Evolutionary conservation across 106 monocot species (phyloP).

Genomic region (Allium fistulosum): DNA sequence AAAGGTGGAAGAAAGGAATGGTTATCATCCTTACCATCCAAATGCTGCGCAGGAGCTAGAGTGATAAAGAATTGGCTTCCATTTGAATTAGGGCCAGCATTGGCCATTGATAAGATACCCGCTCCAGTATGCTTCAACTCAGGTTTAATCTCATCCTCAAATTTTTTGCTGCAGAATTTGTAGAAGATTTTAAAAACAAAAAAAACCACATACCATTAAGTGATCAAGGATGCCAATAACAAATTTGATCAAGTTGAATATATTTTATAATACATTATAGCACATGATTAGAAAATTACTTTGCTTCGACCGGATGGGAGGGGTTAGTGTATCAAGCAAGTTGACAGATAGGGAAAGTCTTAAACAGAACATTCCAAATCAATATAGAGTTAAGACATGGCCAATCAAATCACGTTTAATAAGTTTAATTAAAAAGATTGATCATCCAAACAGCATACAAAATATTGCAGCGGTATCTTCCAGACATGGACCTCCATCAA

Average conservation of each 20-base stretch:
- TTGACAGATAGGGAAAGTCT: too few species aligned
- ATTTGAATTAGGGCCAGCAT: slow-evolving; percentile 97
- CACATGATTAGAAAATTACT: too few species aligned
- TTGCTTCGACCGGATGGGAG: too few species aligned
- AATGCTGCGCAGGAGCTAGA: slow-evolving; percentile 77
- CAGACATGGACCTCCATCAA: too few species aligned
- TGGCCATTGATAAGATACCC: slow-evolving; percentile 95
- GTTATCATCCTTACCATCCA: slow-evolving; percentile 53
- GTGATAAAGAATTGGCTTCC: slow-evolving; percentile 99
- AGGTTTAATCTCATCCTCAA: slow-evolving; percentile 96
- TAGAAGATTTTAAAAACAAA: neutral
- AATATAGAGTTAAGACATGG: too few species aligned
- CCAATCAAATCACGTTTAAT: too few species aligned
- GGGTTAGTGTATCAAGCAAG: too few species aligned
- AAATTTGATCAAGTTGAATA: neutral
- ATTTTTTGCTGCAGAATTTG: slow-evolving; percentile 47
- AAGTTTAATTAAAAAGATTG: too few species aligned
- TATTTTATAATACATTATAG: neutral
- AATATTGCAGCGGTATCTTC: too few species aligned
- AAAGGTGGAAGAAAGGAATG: too few species aligned
- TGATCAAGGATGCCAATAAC: neutral
- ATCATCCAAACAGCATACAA: too few species aligned
- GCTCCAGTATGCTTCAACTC: slow-evolving; percentile 98
- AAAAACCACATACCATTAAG: neutral
- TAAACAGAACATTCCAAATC: too few species aligned